phyloP scores from a whole-genome alignment of 495 filamentous ascomycete species.

The Neurospora terricola region DNA sequence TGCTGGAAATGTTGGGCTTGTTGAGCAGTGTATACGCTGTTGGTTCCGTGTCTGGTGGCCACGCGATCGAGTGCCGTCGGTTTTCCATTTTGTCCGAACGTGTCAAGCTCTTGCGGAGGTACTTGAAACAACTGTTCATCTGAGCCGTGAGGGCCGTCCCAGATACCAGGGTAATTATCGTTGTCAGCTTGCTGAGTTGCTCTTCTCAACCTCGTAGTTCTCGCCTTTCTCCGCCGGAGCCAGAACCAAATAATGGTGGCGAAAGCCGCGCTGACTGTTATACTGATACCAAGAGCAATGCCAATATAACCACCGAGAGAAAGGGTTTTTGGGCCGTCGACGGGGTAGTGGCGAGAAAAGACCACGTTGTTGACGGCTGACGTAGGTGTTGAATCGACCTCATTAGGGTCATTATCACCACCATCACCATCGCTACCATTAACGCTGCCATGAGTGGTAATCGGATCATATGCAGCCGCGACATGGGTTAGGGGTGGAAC shows the following conservation, averaged over 20 bases:
- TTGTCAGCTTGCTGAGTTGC: neutral
- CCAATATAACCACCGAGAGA: neutral
- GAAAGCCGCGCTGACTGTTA: neutral
- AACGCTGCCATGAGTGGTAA: neutral
- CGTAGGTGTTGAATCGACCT: constrained; percentile 9
- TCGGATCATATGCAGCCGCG: neutral
- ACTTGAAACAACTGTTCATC: neutral
- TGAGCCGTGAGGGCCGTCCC: neutral
- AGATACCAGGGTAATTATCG: neutral
- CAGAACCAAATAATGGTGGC: neutral
- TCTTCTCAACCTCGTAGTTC: neutral
- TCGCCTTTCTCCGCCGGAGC: neutral
- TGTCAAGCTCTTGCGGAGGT: neutral
- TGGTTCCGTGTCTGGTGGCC: neutral
- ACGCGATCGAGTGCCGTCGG: neutral
- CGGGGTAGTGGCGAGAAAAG: constrained; percentile 18
- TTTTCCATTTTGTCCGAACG: neutral
- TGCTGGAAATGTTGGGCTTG: neutral
- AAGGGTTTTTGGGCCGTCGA: neutral
- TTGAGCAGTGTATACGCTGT: neutral
- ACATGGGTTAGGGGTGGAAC: constrained; percentile 9
- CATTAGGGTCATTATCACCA: neutral
- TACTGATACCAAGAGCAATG: neutral
- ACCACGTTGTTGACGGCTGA: constrained; percentile 22
- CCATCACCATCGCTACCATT: neutral